Percentiles rank a stretch among this genome's conserved stretches.
Conservation (phyloP, 345 rosid genomes). For the Pugionium dolabratum region DNA sequence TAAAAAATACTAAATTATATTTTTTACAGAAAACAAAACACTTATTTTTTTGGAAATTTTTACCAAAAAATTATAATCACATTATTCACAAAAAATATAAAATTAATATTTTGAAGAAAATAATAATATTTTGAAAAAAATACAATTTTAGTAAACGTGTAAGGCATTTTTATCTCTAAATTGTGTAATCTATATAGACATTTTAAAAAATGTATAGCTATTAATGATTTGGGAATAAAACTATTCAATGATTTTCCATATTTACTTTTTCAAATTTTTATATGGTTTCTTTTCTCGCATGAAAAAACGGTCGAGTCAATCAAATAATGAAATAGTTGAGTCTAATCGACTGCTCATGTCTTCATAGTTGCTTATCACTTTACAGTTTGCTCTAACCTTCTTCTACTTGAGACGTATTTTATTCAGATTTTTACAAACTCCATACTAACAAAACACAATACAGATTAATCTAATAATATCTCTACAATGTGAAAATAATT, state of each 20-base stretch:
- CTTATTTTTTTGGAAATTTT: too few relatives aligned
- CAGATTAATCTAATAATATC: neutral
- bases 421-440: neutral
- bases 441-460: too few relatives aligned
- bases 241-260: constrained; percentile 2
- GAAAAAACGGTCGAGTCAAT: constrained; percentile 30
- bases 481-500: too few relatives aligned
- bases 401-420: neutral
- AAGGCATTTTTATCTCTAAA: constrained; percentile 17
- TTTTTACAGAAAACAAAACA: too few relatives aligned
- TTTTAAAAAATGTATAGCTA: neutral
- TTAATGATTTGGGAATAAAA: constrained; percentile 6
- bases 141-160: neutral
- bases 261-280: neutral
- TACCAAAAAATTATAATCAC: too few relatives aligned
- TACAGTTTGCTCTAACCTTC: constrained; percentile 29
- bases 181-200: neutral
- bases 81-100: too few relatives aligned
- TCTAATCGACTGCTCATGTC: constrained; percentile 16
- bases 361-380: constrained; percentile 23
- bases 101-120: too few relatives aligned
- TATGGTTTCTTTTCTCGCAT: constrained; percentile 28
- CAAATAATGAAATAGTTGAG: constrained; percentile 17
- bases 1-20: too few relatives aligned
- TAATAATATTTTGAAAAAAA: too few relatives aligned